Evolutionary conservation across 352 stramenopile genomes (phyloP).

Genomic region (Pythium folliculosum): DNA sequence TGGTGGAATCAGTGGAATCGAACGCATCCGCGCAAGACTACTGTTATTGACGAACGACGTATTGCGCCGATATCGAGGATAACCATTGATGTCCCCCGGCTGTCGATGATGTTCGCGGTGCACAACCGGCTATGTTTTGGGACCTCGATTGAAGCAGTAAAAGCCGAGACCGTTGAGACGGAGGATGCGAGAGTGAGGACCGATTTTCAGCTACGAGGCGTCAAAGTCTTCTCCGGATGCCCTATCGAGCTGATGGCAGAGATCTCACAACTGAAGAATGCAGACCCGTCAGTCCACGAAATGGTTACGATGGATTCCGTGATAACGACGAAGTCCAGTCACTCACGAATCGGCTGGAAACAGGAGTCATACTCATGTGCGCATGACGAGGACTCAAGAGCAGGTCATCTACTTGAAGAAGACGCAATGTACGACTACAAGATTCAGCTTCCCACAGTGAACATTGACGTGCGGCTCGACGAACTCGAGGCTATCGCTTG

Average conservation of each 20-base stretch:
- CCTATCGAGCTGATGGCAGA: slow-evolving; percentile 12
- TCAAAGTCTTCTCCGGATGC: slow-evolving; percentile 16
- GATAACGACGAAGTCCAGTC: slow-evolving; percentile 17
- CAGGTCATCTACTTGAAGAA: slow-evolving; percentile 28
- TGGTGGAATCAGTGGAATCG: slow-evolving; percentile 87
- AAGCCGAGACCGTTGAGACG: slow-evolving; percentile 12
- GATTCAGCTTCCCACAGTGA: slow-evolving; percentile 46
- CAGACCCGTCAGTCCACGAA: neutral
- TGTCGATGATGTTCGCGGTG: slow-evolving; percentile 59
- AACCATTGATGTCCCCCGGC: slow-evolving; percentile 42
- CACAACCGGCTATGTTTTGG: slow-evolving; percentile 68
- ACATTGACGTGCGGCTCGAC: slow-evolving; percentile 46
- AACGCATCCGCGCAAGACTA: slow-evolving; percentile 61
- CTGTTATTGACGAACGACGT: slow-evolving; percentile 45
- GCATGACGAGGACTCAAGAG: slow-evolving; percentile 13
- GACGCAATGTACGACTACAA: slow-evolving; percentile 76
- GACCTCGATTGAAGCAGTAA: slow-evolving; percentile 40
- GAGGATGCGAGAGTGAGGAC: slow-evolving; percentile 8
- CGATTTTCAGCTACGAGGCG: slow-evolving; percentile 16
- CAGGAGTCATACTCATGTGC: slow-evolving; percentile 18
- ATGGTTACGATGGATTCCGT: slow-evolving; percentile 9
- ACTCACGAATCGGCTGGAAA: slow-evolving; percentile 20
- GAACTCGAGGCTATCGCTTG: slow-evolving; percentile 71
- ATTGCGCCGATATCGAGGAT: slow-evolving; percentile 74
- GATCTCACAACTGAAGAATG: neutral